phyloP scores from a whole-genome alignment of 306 rosid species.

The Cyclanthera cordifolia region DNA sequence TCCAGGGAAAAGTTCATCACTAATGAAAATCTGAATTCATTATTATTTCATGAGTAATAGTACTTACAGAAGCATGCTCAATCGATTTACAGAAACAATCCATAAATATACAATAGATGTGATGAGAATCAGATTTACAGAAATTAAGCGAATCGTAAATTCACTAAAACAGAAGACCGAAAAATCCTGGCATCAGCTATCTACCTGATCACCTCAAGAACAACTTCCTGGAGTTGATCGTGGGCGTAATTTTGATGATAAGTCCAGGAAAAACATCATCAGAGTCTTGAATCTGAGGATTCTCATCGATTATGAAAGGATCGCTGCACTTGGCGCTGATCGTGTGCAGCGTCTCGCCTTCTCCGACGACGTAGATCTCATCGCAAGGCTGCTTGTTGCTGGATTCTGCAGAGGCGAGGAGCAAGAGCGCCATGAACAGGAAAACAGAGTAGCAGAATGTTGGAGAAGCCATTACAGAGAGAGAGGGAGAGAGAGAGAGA shows the following conservation, averaged over 20 bases:
- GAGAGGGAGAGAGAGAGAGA: neutral
- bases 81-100: no score
- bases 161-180: neutral
- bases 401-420: neutral
- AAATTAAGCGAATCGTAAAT: no score
- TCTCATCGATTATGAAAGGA: constrained; percentile 65
- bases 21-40: no score
- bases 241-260: constrained; percentile 46
- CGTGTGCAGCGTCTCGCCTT: constrained; percentile 66
- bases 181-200: neutral
- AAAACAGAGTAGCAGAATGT: neutral
- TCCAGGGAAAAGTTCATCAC: constrained; percentile 80
- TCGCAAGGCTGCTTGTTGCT: constrained; percentile 9
- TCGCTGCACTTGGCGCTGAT: constrained; percentile 71
- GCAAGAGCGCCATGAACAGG: neutral
- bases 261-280: constrained; percentile 85
- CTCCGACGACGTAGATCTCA: constrained; percentile 48
- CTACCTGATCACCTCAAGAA: neutral
- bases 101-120: no score
- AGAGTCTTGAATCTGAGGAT: constrained; percentile 78
- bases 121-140: no score
- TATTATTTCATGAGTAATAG: no score
- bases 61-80: no score
- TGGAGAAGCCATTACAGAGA: neutral
- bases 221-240: neutral